phyloP scores from a whole-genome alignment of 1,139 yeast genomes.

The Yarrowia galli region DNA sequence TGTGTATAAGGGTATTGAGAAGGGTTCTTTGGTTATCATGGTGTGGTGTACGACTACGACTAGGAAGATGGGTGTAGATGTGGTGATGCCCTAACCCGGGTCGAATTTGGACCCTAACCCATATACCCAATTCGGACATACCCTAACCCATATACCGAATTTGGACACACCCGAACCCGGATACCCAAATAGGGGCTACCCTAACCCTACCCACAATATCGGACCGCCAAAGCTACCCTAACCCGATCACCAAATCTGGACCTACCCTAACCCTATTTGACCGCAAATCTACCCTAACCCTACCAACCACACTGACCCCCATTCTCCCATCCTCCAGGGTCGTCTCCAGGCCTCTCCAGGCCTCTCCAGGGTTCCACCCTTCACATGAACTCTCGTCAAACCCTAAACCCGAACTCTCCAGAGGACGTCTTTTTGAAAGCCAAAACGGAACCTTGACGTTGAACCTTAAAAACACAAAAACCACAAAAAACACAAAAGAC shows the following conservation, averaged over 20 bases:
- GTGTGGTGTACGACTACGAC: background rate
- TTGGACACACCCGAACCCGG: too few species aligned
- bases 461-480: background rate
- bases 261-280: background rate
- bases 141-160: too few species aligned
- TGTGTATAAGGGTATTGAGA: conserved; percentile 44
- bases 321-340: background rate
- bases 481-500: background rate
- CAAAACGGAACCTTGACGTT: background rate
- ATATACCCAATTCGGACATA: too few species aligned
- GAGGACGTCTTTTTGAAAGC: background rate
- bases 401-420: background rate
- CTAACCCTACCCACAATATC: too few species aligned
- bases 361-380: background rate
- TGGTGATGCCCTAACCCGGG: too few species aligned
- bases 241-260: too few species aligned
- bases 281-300: too few species aligned
- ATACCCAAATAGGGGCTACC: too few species aligned
- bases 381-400: background rate
- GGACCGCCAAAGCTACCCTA: too few species aligned
- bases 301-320: too few species aligned
- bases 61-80: background rate
- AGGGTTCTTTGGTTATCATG: conserved; percentile 22
- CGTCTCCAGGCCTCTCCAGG: too few species aligned
- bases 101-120: too few species aligned